phyloP scores from a whole-genome alignment of 192 early-diverging fungal species.

The Fimicolochytrium jonesii region DNA sequence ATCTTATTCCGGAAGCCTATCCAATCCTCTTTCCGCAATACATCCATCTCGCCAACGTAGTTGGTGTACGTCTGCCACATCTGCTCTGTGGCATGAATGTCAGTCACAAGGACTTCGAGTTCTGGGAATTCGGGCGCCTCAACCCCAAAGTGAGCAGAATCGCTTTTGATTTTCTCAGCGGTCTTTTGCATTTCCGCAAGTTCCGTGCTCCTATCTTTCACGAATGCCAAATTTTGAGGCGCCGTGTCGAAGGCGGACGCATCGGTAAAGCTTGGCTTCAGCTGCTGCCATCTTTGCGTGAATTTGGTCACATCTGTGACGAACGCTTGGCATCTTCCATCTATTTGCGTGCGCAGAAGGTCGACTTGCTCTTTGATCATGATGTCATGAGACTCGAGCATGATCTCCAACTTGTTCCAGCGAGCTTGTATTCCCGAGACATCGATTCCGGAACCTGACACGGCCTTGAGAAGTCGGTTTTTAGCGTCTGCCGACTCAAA shows the following conservation, averaged over 20 bases:
- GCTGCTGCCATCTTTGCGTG: constrained; percentile 44
- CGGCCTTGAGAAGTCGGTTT: constrained; percentile 53
- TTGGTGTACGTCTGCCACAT: constrained; percentile 42
- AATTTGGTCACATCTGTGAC: constrained; percentile 46
- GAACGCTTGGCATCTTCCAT: constrained; percentile 37
- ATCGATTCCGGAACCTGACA: constrained; percentile 47
- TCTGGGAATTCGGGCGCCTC: constrained; percentile 30
- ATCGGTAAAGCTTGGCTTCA: constrained; percentile 43
- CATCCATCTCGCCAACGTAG: constrained; percentile 25
- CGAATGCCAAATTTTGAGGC: constrained; percentile 31
- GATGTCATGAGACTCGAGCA: constrained; percentile 57
- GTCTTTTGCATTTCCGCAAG: constrained; percentile 36
- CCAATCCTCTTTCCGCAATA: constrained; percentile 45
- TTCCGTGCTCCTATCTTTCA: constrained; percentile 43
- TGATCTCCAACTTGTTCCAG: constrained; percentile 53
- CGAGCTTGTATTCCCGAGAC: constrained; percentile 37
- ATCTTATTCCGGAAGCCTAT: constrained; percentile 45
- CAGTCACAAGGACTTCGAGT: constrained; percentile 26
- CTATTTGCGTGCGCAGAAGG: constrained; percentile 43
- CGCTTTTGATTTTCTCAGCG: constrained; percentile 37
- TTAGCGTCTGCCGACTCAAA: constrained; percentile 51
- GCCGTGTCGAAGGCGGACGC: constrained; percentile 4
- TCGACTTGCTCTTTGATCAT: constrained; percentile 60
- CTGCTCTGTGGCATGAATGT: constrained; percentile 27
- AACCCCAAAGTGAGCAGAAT: constrained; percentile 49